Evolutionary conservation across 148 eudicot species (phyloP), one percentile per base, ranked within the genome.

Genomic region (Hydrangea macrophylla): DNA sequence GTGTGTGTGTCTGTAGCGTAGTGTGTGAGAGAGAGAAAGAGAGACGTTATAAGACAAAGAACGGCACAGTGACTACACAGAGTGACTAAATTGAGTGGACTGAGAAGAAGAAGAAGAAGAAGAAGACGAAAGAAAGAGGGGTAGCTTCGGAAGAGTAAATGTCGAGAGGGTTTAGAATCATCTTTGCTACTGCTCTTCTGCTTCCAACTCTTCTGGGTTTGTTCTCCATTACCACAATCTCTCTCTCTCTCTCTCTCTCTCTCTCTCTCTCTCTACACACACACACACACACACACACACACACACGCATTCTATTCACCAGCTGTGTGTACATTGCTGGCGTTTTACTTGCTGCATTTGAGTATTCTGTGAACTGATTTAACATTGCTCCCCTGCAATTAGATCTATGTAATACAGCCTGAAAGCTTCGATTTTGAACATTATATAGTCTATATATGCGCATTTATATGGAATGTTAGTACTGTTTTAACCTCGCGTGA

Each of bases 81-180:
- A 2, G 40, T 30, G 54, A 57, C 53, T 73, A n/a, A 2, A 18
- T 20, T 20, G 28, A 20, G 53, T 2, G 27, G 18, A 57, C 60
- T 68, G 40, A 62, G 75, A 67, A 58, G 2, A 57, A 39, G 62
- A 53, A 48, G 74, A 12, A 37, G 25, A 36, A 60, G 56, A 67
- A 75, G 72, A 55, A 48, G 66, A 23, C 44, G 44, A 28, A 51
- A 48, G 8, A 36, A n/a, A n/a, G n/a, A n/a, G n/a, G n/a, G 67
- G 73, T 36, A 35, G 64, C 95, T 35, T 87, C 95, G n/a, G 91
- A 89, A 62, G 84, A 86, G 71, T n/a, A n/a, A 30, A 88, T 88
- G 91, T 82, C 70, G 73, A 67, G 57, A 56, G 67, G 71, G 35
- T 78, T 82, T 63, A 55, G 65, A 18, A 56, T 84, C 67, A 55